phyloP scores from a whole-genome alignment of 2,329 filamentous ascomycete species.

The Celoporthe dispersa region DNA sequence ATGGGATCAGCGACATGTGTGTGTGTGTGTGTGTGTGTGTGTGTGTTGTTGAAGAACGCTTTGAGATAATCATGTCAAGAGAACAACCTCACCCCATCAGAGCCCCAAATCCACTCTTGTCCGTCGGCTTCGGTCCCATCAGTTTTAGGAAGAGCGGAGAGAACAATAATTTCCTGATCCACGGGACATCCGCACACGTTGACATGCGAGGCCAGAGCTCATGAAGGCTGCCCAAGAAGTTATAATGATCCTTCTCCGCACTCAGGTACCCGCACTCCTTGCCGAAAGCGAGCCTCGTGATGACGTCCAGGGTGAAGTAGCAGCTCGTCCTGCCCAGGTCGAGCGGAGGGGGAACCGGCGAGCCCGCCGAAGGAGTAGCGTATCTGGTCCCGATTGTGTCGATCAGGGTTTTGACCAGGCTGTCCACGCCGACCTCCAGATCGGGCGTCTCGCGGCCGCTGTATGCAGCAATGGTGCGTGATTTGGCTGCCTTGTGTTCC shows the following conservation, averaged over 20 bases:
- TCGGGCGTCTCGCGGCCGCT: constrained; percentile 19
- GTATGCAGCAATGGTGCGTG: constrained; percentile 6
- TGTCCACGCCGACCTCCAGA: constrained; percentile 18
- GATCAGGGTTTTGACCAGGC: constrained; percentile 16
- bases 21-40: no score
- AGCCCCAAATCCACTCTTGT: constrained; percentile 12
- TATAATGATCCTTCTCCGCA: constrained; percentile 45
- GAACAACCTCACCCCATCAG: constrained; percentile 36
- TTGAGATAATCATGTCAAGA: constrained; percentile 41
- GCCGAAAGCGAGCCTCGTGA: constrained; percentile 51
- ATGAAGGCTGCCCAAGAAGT: constrained; percentile 45
- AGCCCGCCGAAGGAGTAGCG: not conserved
- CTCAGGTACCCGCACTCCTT: constrained; percentile 47
- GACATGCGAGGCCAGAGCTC: constrained; percentile 44
- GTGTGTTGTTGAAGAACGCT: no score
- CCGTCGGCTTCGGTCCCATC: constrained; percentile 12
- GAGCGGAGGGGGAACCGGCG: constrained; percentile 38
- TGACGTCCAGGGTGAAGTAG: constrained; percentile 54
- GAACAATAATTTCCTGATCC: constrained; percentile 45
- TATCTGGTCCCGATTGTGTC: not conserved
- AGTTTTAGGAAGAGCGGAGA: constrained; percentile 37
- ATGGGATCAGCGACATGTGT: constrained; percentile 50
- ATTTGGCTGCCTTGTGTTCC: constrained; percentile 37
- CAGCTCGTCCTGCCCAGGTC: constrained; percentile 49
- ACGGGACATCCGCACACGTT: constrained; percentile 46